phyloP scores from a whole-genome alignment of 768 basidiomycete genomes.

The Nidularia pulvinata region DNA sequence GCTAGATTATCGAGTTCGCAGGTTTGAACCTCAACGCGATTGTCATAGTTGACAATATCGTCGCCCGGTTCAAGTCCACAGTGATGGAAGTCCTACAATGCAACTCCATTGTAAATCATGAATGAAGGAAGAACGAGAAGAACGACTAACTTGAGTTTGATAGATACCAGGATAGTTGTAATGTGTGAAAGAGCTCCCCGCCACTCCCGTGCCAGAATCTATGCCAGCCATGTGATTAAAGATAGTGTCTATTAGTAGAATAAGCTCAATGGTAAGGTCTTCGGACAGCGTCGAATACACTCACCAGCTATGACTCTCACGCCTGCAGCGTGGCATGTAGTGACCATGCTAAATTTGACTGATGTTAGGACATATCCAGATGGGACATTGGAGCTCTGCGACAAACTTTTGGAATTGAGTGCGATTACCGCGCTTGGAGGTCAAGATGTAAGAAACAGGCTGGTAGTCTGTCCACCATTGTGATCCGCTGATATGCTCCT shows the following conservation, averaged over 20 bases:
- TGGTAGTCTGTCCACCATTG: slow-evolving; percentile 83
- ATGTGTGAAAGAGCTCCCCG: slow-evolving; percentile 50
- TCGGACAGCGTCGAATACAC: slow-evolving; percentile 1
- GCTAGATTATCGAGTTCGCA: slow-evolving; percentile 52
- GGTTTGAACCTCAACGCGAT: slow-evolving; percentile 55
- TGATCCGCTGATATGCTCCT: slow-evolving; percentile 55
- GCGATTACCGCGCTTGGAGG: slow-evolving; percentile 64
- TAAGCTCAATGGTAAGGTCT: background rate
- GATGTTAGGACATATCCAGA: background rate
- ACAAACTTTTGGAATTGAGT: slow-evolving; percentile 41
- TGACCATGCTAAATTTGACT: slow-evolving; percentile 35
- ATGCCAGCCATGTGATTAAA: slow-evolving; percentile 67
- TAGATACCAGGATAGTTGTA: slow-evolving; percentile 54
- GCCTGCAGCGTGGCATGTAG: slow-evolving; percentile 51
- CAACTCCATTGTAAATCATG: no score
- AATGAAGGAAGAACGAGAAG: background rate
- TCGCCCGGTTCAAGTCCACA: slow-evolving; percentile 55
- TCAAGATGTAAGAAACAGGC: slow-evolving; percentile 64
- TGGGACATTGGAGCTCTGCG: slow-evolving; percentile 7
- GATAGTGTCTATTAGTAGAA: slow-evolving; percentile 40
- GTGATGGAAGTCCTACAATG: slow-evolving; percentile 30
- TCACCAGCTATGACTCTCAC: slow-evolving; percentile 54
- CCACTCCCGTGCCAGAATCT: slow-evolving; percentile 48
- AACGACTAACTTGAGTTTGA: slow-evolving; percentile 32
- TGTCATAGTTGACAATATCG: slow-evolving; percentile 54